Evolutionary conservation across 1,284 basidiomycete genomes (phyloP).

Genomic region (Singerocomus rubriflavus): DNA sequence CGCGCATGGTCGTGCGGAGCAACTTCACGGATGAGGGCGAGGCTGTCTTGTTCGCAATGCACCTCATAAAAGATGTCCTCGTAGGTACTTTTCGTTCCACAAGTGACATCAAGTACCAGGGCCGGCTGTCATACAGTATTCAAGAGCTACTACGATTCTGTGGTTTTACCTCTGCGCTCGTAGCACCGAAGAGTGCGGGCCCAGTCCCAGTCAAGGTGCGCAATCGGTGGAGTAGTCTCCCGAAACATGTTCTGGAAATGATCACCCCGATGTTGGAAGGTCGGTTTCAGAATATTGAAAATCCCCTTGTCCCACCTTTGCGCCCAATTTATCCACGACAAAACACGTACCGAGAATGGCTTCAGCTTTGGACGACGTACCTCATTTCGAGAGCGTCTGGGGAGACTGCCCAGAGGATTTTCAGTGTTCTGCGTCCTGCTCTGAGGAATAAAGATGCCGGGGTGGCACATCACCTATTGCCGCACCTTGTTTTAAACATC

Average conservation of each 20-base stretch:
- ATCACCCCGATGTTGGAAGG: conserved; percentile 85
- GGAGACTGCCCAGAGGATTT: conserved; percentile 64
- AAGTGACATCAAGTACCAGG: conserved; percentile 92
- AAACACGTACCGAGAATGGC: conserved; percentile 92
- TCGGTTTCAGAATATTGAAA: conserved; percentile 54
- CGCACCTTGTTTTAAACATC: conserved; percentile 88
- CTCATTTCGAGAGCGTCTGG: conserved; percentile 73
- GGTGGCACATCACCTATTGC: conserved; percentile 87
- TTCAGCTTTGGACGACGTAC: conserved; percentile 85
- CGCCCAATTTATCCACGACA: conserved; percentile 79
- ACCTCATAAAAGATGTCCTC: conserved; percentile 84
- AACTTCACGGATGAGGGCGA: conserved; percentile 87
- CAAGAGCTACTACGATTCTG: conserved; percentile 92
- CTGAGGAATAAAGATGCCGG: conserved; percentile 88
- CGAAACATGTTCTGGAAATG: conserved; percentile 85
- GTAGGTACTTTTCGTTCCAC: conserved; percentile 93
- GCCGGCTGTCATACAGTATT: conserved; percentile 86
- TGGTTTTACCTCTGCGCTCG: conserved; percentile 74
- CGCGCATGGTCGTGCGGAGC: conserved; percentile 70
- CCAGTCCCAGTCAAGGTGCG: conserved; percentile 65
- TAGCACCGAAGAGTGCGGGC: conserved; percentile 45
- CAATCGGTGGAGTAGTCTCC: conserved; percentile 74
- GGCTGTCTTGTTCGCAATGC: conserved; percentile 77
- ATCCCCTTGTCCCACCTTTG: conserved; percentile 36
- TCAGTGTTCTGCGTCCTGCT: conserved; percentile 76